Evolutionary conservation across 2,329 filamentous ascomycete species (phyloP).

Genomic region (Cercospora zeae-maydis): DNA sequence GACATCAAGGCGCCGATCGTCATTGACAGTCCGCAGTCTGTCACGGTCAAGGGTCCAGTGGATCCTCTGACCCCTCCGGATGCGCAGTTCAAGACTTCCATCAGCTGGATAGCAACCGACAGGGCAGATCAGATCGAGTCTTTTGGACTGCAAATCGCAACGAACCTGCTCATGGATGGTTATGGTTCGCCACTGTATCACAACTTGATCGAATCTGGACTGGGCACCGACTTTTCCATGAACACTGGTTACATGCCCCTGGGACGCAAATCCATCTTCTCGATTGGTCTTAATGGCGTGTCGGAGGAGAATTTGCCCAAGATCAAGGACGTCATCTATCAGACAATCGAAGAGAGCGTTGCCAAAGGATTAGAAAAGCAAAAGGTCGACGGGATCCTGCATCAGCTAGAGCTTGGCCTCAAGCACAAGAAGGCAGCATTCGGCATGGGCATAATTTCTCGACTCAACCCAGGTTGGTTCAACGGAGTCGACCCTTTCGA

Average conservation of each 20-base stretch:
- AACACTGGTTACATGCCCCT: constrained; percentile 86
- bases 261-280: constrained; percentile 78
- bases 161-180: constrained; percentile 82
- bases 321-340: constrained; percentile 69
- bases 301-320: constrained; percentile 72
- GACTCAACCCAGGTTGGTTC: constrained; percentile 90
- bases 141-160: constrained; percentile 78
- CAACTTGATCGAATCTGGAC: constrained; percentile 79
- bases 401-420: constrained; percentile 86
- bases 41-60: constrained; percentile 74
- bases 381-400: constrained; percentile 90
- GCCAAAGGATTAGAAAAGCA: constrained; percentile 78
- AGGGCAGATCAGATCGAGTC: constrained; percentile 79
- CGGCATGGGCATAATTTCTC: constrained; percentile 83
- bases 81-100: constrained; percentile 88
- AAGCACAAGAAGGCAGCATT: constrained; percentile 98
- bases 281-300: constrained; percentile 86
- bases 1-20: constrained; percentile 74
- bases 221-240: constrained; percentile 90
- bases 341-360: constrained; percentile 66
- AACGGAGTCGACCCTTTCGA: constrained; percentile 91
- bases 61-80: constrained; percentile 83
- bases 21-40: constrained; percentile 64
- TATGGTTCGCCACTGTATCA: constrained; percentile 93
- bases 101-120: constrained; percentile 87